Evolutionary conservation across 139 green algal genomes (phyloP), one percentile per base, ranked within the genome.

Genomic region (Coelastrella sp.): DNA sequence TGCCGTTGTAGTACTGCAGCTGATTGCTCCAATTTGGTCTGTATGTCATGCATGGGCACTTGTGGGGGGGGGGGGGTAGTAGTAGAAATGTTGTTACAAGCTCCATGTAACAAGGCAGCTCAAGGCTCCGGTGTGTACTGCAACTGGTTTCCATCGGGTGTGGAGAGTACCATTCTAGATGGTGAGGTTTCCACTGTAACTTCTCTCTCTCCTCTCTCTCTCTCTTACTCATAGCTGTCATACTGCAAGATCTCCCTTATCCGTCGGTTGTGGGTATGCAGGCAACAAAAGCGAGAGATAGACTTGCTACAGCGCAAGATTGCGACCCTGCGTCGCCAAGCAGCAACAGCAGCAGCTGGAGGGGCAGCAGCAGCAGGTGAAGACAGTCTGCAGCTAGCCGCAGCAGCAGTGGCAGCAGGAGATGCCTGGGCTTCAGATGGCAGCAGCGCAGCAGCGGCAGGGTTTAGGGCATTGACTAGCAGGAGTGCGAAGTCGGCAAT

Each of bases 281-380:
- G 91, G 73, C 58, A 79, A 3, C 91, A 96, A 13, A 88, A 93
- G 90, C 92, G 94, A 11, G 95, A 97, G 91, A 84, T 96, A 54
- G 91, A 95, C n/a, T 93, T 96, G 58, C 92, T 97, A 83, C 92
- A 97, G 90, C 91, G 92, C n/a, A 92, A 93, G 77, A 83, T 96
- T n/a, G 19, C 85, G 3, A 64, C 83, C 16, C 73, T 92, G 7
- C 83, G 83, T 6, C 86, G 85, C 8, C 78, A 85, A 59, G 80
- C 66, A n/a, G 76, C 80, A 57, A 73, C 60, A 10, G 89, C 78
- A 10, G 87, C 83, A 68, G 64, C 79, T 66, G 79, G 59, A 22
- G n/a, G 61, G 4, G 20, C 84, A 83, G 60, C 86, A 66, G 86
- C 65, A 32, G 86, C 60, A 22, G 86, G 22, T 20, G 76, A 90